Evolutionary conservation across 352 stramenopile species (phyloP), one percentile per base, ranked within the genome.

Genomic region (Pilasporangium apinafurcum): DNA sequence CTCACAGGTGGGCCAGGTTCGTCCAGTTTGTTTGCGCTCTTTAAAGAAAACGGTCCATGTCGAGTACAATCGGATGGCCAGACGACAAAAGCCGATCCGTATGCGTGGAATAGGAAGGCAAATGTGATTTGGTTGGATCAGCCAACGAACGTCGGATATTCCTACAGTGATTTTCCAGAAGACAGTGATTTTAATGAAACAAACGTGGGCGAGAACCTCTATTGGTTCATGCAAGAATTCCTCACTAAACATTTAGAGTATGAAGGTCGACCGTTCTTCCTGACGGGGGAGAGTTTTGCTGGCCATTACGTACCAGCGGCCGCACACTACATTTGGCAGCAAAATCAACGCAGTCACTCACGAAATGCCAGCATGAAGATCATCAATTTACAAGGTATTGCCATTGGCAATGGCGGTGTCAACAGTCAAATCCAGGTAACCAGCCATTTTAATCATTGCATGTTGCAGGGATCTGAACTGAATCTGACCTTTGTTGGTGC

Each of bases 351-450:
- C 28, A 14, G 21, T 17, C 12, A 27, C 2, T 5, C n/a, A n/a
- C n/a, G n/a, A n/a, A n/a, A 31, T 34, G n/a, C 56, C 54, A 25
- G n/a, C n/a, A n/a, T n/a, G n/a, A n/a, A n/a, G n/a, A 32, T 25
- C 20, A 52, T 82, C 16, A 69, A 74, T 27, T 49, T 84, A 7
- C 20, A 68, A 29, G 71, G 71, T 5, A 63, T 84, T 37, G 59
- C 62, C 8, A 72, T 84, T 21, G 71, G 71, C 21, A 84, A 84
- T 33, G n/a, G n/a, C 98, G 95, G 73, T n/a, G 54, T 98, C 32
- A 95, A 94, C 16, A 98, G 98, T 53, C 54, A 96, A n/a, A n/a
- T n/a, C n/a, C n/a, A 48, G 30, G 41, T 48, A n/a, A 34, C 20
- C 36, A 20, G 12, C 8, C 3, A 12, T 28, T 13, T 26, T n/a